Conservation (phyloP, 768 basidiomycete species). For the Boletus eberwhitei region DNA sequence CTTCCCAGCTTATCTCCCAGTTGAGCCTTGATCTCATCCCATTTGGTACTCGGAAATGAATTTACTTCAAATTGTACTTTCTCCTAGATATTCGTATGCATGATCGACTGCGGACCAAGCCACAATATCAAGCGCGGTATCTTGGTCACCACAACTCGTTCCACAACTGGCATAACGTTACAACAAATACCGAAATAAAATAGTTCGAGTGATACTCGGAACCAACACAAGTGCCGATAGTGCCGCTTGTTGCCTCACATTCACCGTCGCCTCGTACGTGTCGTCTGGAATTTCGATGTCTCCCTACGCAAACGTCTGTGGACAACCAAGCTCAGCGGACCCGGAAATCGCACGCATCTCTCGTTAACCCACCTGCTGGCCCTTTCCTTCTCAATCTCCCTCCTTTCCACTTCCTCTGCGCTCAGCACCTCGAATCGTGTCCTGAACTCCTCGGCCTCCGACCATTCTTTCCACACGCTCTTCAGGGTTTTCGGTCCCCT, state of each 20-base stretch:
- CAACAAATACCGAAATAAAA: conserved; percentile 27
- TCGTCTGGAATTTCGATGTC: conserved; percentile 63
- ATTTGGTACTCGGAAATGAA: conserved; percentile 14
- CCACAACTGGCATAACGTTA: conserved; percentile 4
- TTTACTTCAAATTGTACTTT: conserved; percentile 2
- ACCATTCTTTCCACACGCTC: conserved; percentile 96
- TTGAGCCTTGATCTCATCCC: conserved; percentile 11
- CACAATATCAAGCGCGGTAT: conserved; percentile 11
- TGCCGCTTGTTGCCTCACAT: background rate
- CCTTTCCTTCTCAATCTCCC: conserved; percentile 84
- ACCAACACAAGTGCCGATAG: no score
- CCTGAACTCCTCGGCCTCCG: conserved; percentile 84
- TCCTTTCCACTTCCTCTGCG: conserved; percentile 86
- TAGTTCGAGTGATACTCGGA: conserved; percentile 8
- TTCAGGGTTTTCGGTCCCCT: conserved; percentile 76
- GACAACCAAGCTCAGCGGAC: conserved; percentile 4
- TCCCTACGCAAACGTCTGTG: conserved; percentile 58
- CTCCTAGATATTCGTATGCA: background rate
- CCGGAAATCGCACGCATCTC: background rate
- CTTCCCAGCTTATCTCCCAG: conserved; percentile 28
- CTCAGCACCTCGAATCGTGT: conserved; percentile 85
- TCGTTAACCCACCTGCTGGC: conserved; percentile 54
- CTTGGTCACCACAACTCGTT: no score
- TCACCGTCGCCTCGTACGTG: conserved; percentile 39
- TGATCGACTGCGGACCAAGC: conserved; percentile 6